A percentile compares a stretch with the other conserved stretches of the same genome.
Conservation (phyloP, 805 yeast genomes). For the Hagleromyces aurorensis region DNA sequence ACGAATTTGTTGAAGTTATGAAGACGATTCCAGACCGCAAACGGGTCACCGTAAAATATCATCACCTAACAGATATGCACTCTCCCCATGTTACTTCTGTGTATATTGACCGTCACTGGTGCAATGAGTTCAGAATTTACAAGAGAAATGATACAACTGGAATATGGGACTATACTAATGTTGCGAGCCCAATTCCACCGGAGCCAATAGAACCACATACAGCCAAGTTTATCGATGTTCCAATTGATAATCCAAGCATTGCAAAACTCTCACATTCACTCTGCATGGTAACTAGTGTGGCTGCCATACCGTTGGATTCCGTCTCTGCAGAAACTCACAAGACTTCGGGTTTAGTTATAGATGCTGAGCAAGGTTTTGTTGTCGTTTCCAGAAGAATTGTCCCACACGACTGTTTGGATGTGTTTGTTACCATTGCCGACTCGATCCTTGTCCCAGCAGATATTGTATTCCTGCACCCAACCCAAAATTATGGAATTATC, state of each 20-base stretch:
- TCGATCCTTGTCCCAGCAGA: slow-evolving; percentile 72
- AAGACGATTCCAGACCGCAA: slow-evolving; percentile 66
- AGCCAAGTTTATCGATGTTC: slow-evolving; percentile 66
- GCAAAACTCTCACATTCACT: slow-evolving; percentile 56
- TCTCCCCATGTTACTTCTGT: slow-evolving; percentile 59
- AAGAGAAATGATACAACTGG: slow-evolving; percentile 52
- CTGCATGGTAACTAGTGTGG: slow-evolving; percentile 56
- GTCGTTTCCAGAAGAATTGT: slow-evolving; percentile 69
- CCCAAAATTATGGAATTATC: slow-evolving; percentile 75
- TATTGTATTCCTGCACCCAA: slow-evolving; percentile 80
- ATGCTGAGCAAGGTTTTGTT: slow-evolving; percentile 71
- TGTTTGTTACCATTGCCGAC: slow-evolving; percentile 75
- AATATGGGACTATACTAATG: slow-evolving; percentile 45
- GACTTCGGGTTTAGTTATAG: slow-evolving; percentile 74
- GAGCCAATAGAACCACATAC: slow-evolving; percentile 43
- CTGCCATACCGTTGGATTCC: slow-evolving; percentile 72
- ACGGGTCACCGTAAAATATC: slow-evolving; percentile 60
- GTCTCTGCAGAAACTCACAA: slow-evolving; percentile 52
- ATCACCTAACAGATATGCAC: slow-evolving; percentile 76
- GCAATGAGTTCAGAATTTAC: slow-evolving; percentile 60
- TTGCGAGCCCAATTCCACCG: slow-evolving; percentile 53
- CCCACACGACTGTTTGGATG: slow-evolving; percentile 71
- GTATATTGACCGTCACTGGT: slow-evolving; percentile 82
- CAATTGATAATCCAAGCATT: slow-evolving; percentile 46
- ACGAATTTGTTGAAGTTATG: slow-evolving; percentile 72